phyloP scores from a whole-genome alignment of 768 basidiomycete genomes.

The Tylopilus felleus region DNA sequence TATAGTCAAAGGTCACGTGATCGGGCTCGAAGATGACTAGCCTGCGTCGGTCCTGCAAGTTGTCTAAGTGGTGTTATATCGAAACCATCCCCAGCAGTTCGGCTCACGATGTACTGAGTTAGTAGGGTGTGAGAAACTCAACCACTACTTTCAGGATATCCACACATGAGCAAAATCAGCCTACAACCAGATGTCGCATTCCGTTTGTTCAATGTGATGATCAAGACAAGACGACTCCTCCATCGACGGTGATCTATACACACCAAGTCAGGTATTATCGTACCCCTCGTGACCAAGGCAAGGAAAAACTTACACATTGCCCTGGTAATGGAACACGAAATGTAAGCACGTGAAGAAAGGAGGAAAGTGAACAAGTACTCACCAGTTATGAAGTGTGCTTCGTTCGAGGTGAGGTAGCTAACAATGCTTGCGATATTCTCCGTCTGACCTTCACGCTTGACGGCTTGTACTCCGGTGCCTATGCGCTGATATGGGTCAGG shows the following conservation, averaged over 20 bases:
- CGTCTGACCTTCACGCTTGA: slow-evolving; percentile 25
- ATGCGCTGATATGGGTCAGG: not conserved
- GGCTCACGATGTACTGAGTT: no score
- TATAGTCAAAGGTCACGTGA: no score
- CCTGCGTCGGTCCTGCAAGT: no score
- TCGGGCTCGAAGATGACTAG: no score
- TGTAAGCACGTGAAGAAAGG: not conserved
- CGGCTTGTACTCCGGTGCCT: not conserved
- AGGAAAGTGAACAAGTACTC: no score
- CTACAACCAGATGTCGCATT: not conserved
- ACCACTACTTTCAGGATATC: not conserved
- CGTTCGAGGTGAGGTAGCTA: slow-evolving; percentile 6
- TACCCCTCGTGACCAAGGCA: not conserved
- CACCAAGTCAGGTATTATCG: not conserved
- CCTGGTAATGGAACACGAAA: not conserved
- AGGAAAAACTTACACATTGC: not conserved
- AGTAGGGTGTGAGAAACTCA: not conserved
- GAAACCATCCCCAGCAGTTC: no score
- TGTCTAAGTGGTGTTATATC: no score
- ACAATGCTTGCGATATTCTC: slow-evolving; percentile 11
- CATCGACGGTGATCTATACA: slow-evolving; percentile 1
- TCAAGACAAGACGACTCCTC: not conserved
- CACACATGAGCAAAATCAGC: not conserved
- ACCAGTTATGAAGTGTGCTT: slow-evolving; percentile 32
- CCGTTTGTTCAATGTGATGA: not conserved